Evolutionary conservation across 257 asterid species (phyloP), one percentile per base, ranked within the genome.

Genomic region (Scutellaria galericulata): DNA sequence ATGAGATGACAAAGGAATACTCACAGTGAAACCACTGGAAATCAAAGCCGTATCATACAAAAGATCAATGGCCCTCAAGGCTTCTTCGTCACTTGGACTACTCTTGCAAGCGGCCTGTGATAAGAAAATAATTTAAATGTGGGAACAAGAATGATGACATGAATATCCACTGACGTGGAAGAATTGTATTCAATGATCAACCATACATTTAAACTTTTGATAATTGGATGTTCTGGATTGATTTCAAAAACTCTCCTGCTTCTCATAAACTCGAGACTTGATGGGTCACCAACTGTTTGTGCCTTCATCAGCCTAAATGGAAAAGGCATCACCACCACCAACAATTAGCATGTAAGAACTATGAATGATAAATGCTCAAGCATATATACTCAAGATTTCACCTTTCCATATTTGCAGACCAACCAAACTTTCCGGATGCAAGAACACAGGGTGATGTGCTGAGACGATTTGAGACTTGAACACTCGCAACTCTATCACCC

Each of bases 341-440:
- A 52, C 58, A 52, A 64, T 5, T 11, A 58, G 64, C 55, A 64
- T 12, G 66, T 69, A 60, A n/a, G 62, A 46, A 22, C 22, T 31
- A 31, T 42, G 7, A 59, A n/a, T 5, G 18, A n/a, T 10, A 18
- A 5, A 7, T 55, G 52, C 47, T 7, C 18, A 24, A 39, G 42
- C 64, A 71, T 46, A 65, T 46, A 65, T 7, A 27, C 7, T 41
- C 5, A 6, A 59, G 70, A 74, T 50, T 7, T 70, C 65, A 90
- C 98, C 98, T 90, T 86, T 95, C 99, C 99, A 95, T 95, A 76
- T 95, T 92, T 54, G 99, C 98, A 68, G 99, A 95, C 98, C 97
- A 92, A 56, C 99, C 98, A 82, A 95, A 95, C 81, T 95, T 95
- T 71, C 97, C 98, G 0, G 99, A 81, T 50, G 93, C 99, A 81